phyloP scores from a whole-genome alignment of 768 basidiomycete genomes.

The Naganishia vaughanmartiniae region DNA sequence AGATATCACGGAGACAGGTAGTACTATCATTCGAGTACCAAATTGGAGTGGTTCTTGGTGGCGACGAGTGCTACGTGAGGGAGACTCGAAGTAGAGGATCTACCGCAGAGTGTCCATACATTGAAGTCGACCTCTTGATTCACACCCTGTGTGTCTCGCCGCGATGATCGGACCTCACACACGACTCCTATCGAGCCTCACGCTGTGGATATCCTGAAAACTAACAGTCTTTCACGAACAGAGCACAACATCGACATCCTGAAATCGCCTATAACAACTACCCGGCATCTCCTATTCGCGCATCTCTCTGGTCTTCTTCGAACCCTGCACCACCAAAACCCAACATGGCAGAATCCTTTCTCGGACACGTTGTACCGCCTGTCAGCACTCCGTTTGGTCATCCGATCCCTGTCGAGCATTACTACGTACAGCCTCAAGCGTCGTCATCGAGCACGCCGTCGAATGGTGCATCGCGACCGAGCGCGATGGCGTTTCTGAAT shows the following conservation, averaged over 20 bases:
- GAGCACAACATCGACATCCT: constrained; percentile 10
- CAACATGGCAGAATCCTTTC: constrained; percentile 8
- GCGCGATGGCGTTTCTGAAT: constrained; percentile 10
- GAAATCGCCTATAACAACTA: constrained; percentile 6
- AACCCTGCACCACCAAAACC: neutral
- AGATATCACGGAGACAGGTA: no score
- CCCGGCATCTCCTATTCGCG: neutral
- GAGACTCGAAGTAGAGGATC: no score
- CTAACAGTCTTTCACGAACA: neutral
- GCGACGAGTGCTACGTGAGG: no score
- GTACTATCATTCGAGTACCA: no score
- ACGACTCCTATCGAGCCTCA: no score
- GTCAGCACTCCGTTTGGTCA: constrained; percentile 17
- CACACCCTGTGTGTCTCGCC: no score
- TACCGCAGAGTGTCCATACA: no score
- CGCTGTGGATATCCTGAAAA: no score
- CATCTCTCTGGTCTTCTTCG: neutral
- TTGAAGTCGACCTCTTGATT: no score
- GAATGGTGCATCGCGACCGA: neutral
- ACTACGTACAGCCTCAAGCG: neutral
- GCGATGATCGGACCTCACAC: no score
- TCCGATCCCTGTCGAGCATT: constrained; percentile 10
- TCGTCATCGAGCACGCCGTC: neutral
- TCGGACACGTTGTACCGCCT: constrained; percentile 8
- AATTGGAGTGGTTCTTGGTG: no score